Conservation (phyloP, 257 asterid species). For the Rauvolfia tetraphylla region DNA sequence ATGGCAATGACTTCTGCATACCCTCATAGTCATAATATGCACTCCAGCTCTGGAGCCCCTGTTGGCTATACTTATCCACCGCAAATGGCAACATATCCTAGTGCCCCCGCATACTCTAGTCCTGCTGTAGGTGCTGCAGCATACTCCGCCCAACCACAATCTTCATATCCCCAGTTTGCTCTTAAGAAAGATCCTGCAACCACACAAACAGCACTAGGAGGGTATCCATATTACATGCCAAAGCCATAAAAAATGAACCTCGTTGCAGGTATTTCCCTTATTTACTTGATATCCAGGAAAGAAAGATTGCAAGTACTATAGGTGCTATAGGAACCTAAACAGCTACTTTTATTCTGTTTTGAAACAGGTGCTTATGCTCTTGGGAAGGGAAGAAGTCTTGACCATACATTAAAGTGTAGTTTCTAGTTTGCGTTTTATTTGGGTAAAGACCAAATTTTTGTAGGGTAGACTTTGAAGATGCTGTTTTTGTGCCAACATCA, state of each 20-base stretch:
- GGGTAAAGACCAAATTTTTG: not conserved
- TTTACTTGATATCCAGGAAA: not conserved
- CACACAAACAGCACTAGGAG: constrained; percentile 32
- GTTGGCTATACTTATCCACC: constrained; percentile 56
- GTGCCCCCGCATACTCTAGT: constrained; percentile 32
- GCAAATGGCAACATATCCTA: constrained; percentile 41
- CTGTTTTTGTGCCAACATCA: not conserved
- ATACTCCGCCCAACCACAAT: constrained; percentile 43
- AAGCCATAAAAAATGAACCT: constrained; percentile 34
- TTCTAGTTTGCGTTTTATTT: not conserved
- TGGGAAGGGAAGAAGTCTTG: constrained; percentile 1
- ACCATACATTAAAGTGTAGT: not conserved
- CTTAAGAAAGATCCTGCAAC: constrained; percentile 17
- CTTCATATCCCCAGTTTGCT: constrained; percentile 55
- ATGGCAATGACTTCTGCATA: constrained; percentile 44
- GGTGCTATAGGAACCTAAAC: not conserved
- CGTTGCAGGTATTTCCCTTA: not conserved
- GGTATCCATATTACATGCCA: constrained; percentile 71
- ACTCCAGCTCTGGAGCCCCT: constrained; percentile 33
- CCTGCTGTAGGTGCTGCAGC: constrained; percentile 41
- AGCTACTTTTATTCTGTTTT: not conserved
- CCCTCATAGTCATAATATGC: constrained; percentile 32
- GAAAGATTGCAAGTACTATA: not conserved
- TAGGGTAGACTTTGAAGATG: not conserved
- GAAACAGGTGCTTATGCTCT: not conserved